Percentiles rank a stretch among this genome's conserved stretches.
phyloP scores from a whole-genome alignment of 1,139 yeast species.

The Kodamaea fungicola region DNA sequence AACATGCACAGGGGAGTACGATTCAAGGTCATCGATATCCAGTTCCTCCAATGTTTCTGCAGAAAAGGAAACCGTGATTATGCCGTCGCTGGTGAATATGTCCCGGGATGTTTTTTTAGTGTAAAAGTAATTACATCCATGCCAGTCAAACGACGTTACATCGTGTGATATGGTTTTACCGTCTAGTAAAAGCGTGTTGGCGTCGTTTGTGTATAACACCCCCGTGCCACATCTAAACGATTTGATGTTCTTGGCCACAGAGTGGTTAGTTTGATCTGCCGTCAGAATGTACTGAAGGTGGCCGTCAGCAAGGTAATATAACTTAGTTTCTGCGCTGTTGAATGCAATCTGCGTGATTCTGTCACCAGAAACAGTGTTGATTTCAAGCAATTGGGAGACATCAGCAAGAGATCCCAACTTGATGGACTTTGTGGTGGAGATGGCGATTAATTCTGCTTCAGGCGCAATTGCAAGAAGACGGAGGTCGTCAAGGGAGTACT shows the following conservation, averaged over 20 bases:
- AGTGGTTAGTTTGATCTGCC: conserved; percentile 5
- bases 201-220: no score
- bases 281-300: conserved; percentile 6
- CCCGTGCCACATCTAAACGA: conserved; percentile 1
- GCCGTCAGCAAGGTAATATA: conserved; percentile 21
- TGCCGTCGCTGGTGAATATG: conserved; percentile 4
- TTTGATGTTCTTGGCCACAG: conserved; percentile 2
- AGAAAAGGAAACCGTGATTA: conserved; percentile 1
- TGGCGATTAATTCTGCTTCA: conserved; percentile 23
- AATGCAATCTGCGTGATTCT: conserved; percentile 24
- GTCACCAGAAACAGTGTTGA: conserved; percentile 3
- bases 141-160: conserved; percentile 2
- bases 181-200: not conserved
- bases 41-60: conserved; percentile 5
- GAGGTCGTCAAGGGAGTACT: conserved; percentile 15
- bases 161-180: not conserved
- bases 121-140: not conserved
- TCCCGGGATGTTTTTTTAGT: conserved; percentile 3
- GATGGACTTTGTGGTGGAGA: conserved; percentile 25
- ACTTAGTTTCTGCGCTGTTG: conserved; percentile 19
- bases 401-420: conserved; percentile 17
- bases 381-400: conserved; percentile 1
- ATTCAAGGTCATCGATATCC: conserved; percentile 5
- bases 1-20: conserved; percentile 7
- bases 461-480: conserved; percentile 30